Evolutionary conservation across 306 rosid genomes (phyloP), one percentile per base, ranked within the genome.

Genomic region (Pterocarpus macrocarpus): DNA sequence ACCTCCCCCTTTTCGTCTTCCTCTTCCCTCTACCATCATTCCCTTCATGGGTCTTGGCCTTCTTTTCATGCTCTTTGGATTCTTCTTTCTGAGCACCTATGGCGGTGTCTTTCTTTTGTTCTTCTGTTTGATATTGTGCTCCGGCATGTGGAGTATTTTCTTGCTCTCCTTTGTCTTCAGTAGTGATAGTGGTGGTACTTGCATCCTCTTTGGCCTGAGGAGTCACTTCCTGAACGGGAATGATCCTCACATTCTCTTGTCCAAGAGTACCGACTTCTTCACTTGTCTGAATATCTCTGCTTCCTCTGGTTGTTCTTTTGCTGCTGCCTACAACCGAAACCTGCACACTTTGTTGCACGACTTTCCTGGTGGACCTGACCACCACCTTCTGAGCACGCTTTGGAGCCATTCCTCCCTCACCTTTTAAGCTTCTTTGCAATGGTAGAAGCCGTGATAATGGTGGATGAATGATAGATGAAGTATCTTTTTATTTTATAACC

Each of bases 391-490:
- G 0, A 17, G 50, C 75, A 58, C 89, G 83, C 77, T 89, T 89
- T 57, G 90, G 90, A 73, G 85, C 88, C 91, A 89, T 91, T 71
- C 8, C 49, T 66, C 12, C 44, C 69, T 14, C 14, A 22, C 45
- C 5, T 55, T 16, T 55, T 32, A 55, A 55, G 63, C 11, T 81
- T 79, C 64, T 30, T 49, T 73, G 63, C 64, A 70, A 49, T 1
- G 5, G 41, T 4, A 22, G 64, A 66, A 14, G 13, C 7, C 16
- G 47, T 14, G 28, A 55, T n/a, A 2, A 4, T 2, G 58, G 16
- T 52, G 4, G 28, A 4, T 34, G 38, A 41, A 16, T 12, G 17
- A 10, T 75, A 10, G 4, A 47, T 50, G 16, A 4, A 39, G 0
- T 55, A 2, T 14, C 8, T 3, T 63, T 12, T 4, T 14, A 16